These are phyloP conservation scores for Apiospora hydei DNA, from an alignment of 2,329 filamentous ascomycete species.

Conservation along the genomic window DNA sequence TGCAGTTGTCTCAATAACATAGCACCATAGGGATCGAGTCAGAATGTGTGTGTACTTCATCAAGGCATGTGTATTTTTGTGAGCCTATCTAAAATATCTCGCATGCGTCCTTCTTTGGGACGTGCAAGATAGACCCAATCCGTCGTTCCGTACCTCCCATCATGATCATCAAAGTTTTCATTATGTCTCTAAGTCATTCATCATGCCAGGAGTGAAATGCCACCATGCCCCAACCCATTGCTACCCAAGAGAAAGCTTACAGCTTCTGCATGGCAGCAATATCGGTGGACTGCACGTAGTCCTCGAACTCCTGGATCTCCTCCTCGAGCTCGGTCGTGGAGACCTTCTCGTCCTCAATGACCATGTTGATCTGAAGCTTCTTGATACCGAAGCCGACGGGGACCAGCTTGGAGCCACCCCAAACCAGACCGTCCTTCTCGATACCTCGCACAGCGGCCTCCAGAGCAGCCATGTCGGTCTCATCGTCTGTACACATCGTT, in stretches of 20 bases:
- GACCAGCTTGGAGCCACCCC: conserved; percentile 91
- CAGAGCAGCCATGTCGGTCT: conserved; percentile 88
- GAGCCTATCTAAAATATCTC: conserved; percentile 22
- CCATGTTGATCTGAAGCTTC: conserved; percentile 98
- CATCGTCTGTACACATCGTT: conserved; percentile 69
- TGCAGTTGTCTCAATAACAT: neutral
- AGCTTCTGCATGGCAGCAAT: conserved; percentile 91
- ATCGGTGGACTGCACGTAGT: conserved; percentile 95
- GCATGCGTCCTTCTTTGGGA: conserved; percentile 10
- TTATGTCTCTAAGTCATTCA: conserved; percentile 40
- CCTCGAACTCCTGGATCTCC: conserved; percentile 83
- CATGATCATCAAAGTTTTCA: conserved; percentile 39
- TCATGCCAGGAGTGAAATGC: conserved; percentile 39
- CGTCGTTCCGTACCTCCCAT: conserved; percentile 36
- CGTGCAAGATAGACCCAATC: conserved; percentile 6
- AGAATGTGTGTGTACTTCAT: conserved; percentile 10
- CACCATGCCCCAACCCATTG: conserved; percentile 33
- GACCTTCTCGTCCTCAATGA: conserved; percentile 97
- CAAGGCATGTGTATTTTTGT: conserved; percentile 23
- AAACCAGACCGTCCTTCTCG: conserved; percentile 92
- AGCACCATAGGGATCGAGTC: neutral
- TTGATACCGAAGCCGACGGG: conserved; percentile 96
- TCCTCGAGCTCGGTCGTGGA: conserved; percentile 87
- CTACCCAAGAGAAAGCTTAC: conserved; percentile 57
- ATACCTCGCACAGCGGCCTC: conserved; percentile 83